Percentiles rank a stretch among this genome's conserved stretches.
These are phyloP conservation scores for Pneumocystis canis DNA, from an alignment of 1,139 yeast species.

Conservation along the genomic window DNA sequence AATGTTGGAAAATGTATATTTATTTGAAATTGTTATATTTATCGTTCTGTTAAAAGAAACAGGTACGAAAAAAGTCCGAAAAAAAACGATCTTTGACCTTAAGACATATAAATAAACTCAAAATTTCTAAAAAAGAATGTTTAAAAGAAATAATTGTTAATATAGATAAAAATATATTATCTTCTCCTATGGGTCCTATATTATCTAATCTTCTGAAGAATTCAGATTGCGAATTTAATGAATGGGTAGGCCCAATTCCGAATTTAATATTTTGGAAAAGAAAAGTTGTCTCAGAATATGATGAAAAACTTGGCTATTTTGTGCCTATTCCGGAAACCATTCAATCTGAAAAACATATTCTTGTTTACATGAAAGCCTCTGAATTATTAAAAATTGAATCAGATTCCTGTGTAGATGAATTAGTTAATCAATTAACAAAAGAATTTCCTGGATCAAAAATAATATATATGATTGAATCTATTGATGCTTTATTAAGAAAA, in stretches of 20 bases:
- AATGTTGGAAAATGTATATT: neutral
- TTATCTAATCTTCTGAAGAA: constrained; percentile 7
- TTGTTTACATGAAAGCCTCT: constrained; percentile 11
- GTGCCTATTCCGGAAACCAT: constrained; percentile 14
- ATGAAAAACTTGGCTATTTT: constrained; percentile 14
- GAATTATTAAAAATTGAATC: constrained; percentile 11
- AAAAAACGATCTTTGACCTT: neutral
- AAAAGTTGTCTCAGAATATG: constrained; percentile 13
- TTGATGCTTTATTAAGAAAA: constrained; percentile 9
- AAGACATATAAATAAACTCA: constrained; percentile 11
- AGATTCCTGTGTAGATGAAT: constrained; percentile 5
- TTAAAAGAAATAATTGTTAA: constrained; percentile 17
- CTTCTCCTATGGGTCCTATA: constrained; percentile 11
- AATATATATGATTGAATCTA: constrained; percentile 16
- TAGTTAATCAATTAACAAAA: constrained; percentile 3
- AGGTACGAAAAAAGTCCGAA: neutral
- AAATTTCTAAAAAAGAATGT: constrained; percentile 13
- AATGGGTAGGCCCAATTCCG: constrained; percentile 13
- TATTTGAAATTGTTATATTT: neutral
- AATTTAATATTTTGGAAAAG: constrained; percentile 16
- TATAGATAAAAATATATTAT: constrained; percentile 11
- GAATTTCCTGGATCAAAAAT: constrained; percentile 7
- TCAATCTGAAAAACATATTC: constrained; percentile 12
- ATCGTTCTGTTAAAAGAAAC: neutral
- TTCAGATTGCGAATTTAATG: constrained; percentile 7